Conservation (phyloP, 768 basidiomycete species). For the Galerina sulciceps region DNA sequence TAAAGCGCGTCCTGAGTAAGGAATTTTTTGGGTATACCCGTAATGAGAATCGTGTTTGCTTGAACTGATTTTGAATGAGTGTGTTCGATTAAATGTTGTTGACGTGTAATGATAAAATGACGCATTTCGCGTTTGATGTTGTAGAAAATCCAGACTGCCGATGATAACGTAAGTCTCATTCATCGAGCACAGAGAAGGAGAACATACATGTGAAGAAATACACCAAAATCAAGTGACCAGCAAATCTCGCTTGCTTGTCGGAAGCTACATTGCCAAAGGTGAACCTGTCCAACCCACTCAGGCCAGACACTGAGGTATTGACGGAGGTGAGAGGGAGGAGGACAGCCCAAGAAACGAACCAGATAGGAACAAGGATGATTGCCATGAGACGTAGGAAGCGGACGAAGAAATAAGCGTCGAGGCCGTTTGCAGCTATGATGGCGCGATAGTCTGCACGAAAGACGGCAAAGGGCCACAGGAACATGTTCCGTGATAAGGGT, state of each 20-base stretch:
- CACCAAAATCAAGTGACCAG: constrained; percentile 77
- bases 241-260: constrained; percentile 60
- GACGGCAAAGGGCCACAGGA: constrained; percentile 73
- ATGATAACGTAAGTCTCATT: neutral
- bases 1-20: constrained; percentile 71
- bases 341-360: constrained; percentile 86
- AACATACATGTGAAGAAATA: constrained; percentile 79
- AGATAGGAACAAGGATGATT: constrained; percentile 85
- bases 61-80: constrained; percentile 78
- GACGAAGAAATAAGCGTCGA: constrained; percentile 94
- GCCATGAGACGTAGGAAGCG: constrained; percentile 88
- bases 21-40: constrained; percentile 82
- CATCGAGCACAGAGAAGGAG: neutral
- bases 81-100: constrained; percentile 78
- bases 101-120: constrained; percentile 80
- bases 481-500: constrained; percentile 50
- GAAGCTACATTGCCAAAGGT: constrained; percentile 79
- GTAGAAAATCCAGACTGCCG: constrained; percentile 81
- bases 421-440: constrained; percentile 72
- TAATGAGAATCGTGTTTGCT: constrained; percentile 89
- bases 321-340: constrained; percentile 78
- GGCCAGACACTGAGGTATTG: constrained; percentile 46
- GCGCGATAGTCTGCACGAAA: constrained; percentile 63
- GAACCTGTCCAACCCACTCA: constrained; percentile 68
- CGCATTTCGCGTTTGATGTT: constrained; percentile 82